Conservation (phyloP, 73 alveolate species). For the Paramecium sonneborni region DNA sequence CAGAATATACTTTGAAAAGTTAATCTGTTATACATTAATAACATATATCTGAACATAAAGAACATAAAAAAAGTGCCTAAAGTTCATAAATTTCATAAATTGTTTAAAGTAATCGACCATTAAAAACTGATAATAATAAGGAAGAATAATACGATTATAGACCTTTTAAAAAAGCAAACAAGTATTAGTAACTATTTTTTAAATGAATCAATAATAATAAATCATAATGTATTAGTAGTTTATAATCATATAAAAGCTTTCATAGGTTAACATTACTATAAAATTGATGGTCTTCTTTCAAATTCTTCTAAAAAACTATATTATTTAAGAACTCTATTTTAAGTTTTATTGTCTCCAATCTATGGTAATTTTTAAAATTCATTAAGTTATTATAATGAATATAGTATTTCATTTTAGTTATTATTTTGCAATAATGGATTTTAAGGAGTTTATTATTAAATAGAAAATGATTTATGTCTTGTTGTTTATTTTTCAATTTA, state of each 20-base stretch:
- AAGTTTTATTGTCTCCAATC: background rate
- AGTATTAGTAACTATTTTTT: background rate
- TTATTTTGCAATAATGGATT: no score
- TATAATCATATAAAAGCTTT: background rate
- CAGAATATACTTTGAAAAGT: background rate
- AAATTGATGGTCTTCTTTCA: background rate
- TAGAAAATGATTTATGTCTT: background rate
- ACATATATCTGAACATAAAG: no score
- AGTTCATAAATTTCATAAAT: background rate
- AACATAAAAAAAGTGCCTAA: background rate
- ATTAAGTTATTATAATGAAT: no score
- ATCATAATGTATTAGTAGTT: background rate
- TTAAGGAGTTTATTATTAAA: background rate
- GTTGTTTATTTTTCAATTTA: background rate
- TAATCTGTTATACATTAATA: background rate
- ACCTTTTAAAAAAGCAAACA: background rate
- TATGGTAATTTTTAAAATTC: background rate
- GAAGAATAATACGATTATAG: background rate
- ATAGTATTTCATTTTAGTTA: no score
- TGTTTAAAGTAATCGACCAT: background rate
- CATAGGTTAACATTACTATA: background rate
- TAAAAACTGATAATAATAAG: background rate
- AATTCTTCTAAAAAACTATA: background rate
- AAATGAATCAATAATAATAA: background rate
- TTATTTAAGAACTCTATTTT: background rate